Conservation (phyloP, 2,329 filamentous ascomycete genomes). For the Aspergillus ochraceus region DNA sequence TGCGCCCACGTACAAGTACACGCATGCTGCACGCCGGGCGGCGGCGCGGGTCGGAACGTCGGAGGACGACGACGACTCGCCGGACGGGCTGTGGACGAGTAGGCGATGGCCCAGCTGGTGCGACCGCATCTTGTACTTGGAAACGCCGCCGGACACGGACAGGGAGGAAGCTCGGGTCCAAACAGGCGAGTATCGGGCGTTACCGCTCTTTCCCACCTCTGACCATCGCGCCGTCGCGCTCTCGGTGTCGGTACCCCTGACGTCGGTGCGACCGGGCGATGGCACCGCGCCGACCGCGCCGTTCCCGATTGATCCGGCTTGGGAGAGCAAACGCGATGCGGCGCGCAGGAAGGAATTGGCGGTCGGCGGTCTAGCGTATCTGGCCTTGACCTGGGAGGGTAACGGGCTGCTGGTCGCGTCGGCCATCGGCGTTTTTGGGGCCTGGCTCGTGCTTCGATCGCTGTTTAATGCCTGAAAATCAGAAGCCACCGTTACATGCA, state of each 20-base stretch:
- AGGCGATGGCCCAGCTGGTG: conserved; percentile 93
- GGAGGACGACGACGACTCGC: conserved; percentile 31
- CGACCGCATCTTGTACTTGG: conserved; percentile 80
- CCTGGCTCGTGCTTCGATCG: conserved; percentile 44
- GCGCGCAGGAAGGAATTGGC: conserved; percentile 61
- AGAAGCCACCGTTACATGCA: conserved; percentile 1
- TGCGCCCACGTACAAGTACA: conserved; percentile 93
- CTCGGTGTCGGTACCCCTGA: conserved; percentile 64
- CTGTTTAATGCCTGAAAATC: conserved; percentile 24
- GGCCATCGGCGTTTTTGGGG: conserved; percentile 38
- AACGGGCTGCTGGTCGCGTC: conserved; percentile 43
- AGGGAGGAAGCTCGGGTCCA: conserved; percentile 42
- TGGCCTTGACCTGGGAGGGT: conserved; percentile 51
- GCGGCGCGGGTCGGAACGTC: conserved; percentile 26
- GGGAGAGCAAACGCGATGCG: conserved; percentile 53
- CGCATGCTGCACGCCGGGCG: conserved; percentile 45
- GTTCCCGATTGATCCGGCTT: conserved; percentile 58
- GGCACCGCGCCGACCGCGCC: conserved; percentile 49
- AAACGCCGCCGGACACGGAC: conserved; percentile 56
- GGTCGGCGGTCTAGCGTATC: conserved; percentile 59
- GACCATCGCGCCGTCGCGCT: conserved; percentile 86
- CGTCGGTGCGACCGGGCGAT: conserved; percentile 32
- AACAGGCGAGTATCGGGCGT: conserved; percentile 65
- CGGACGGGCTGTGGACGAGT: conserved; percentile 70
- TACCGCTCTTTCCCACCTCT: conserved; percentile 77